A percentile compares a stretch with the other conserved stretches of the same genome.
phyloP scores from a whole-genome alignment of 495 filamentous ascomycete species.

The Xeromyces bisporus region DNA sequence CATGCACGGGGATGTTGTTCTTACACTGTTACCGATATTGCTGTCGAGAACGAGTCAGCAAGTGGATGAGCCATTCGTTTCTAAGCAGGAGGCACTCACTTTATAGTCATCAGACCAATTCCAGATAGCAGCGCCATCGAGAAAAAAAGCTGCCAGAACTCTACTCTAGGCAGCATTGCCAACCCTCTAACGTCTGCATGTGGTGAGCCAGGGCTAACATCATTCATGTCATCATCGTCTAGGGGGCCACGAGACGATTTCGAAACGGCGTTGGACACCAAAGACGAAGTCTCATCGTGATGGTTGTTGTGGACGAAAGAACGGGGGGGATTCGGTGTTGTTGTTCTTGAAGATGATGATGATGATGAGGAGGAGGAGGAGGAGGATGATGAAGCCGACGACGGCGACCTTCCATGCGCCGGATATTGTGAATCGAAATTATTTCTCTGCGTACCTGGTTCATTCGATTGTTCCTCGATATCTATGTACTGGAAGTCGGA shows the following conservation, averaged over 20 bases:
- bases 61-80: not conserved
- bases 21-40: slow-evolving; percentile 87
- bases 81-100: slow-evolving; percentile 40
- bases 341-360: no score
- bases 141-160: slow-evolving; percentile 82
- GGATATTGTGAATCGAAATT: slow-evolving; percentile 15
- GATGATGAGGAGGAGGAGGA: no score
- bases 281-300: slow-evolving; percentile 64
- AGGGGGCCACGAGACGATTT: slow-evolving; percentile 16
- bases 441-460: slow-evolving; percentile 50
- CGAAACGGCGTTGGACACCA: slow-evolving; percentile 49
- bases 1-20: slow-evolving; percentile 1
- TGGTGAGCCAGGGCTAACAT: slow-evolving; percentile 34
- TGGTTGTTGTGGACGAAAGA: slow-evolving; percentile 15
- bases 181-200: slow-evolving; percentile 82
- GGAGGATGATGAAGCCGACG: slow-evolving; percentile 20
- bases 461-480: slow-evolving; percentile 24
- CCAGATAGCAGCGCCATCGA: slow-evolving; percentile 81
- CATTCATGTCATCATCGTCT: slow-evolving; percentile 27
- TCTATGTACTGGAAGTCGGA: slow-evolving; percentile 28
- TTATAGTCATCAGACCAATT: slow-evolving; percentile 96
- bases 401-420: slow-evolving; percentile 19
- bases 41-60: slow-evolving; percentile 34
- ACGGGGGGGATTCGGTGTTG: no score
- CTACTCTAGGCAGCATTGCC: slow-evolving; percentile 51